Evolutionary conservation across 305 asterid genomes (phyloP).

Genomic region (Rubia peregrina): DNA sequence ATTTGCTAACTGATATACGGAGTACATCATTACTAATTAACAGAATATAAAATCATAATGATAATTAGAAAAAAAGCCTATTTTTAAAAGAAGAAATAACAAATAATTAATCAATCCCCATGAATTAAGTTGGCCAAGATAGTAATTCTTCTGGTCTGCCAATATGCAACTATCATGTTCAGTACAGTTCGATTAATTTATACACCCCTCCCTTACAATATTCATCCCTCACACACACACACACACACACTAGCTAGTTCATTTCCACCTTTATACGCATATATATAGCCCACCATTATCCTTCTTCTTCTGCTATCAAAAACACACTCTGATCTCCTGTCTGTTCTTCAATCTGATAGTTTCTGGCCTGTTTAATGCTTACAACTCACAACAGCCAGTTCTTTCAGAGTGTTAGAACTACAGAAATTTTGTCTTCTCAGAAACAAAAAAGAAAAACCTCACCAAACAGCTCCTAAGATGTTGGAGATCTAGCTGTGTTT

Average conservation of each 20-base stretch:
- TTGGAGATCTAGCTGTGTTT: neutral
- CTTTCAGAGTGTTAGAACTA: conserved; percentile 12
- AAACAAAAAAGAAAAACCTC: neutral
- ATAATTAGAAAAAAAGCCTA: neutral
- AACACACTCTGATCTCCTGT: conserved; percentile 20
- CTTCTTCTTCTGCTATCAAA: neutral
- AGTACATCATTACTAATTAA: too few species aligned
- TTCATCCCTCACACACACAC: conserved; percentile 14
- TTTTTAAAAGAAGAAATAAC: neutral
- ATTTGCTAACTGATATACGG: too few species aligned
- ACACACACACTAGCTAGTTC: neutral
- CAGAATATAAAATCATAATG: neutral
- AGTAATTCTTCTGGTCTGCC: conserved; percentile 22
- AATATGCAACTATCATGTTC: conserved; percentile 33
- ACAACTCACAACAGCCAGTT: neutral
- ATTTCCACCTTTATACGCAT: conserved; percentile 23
- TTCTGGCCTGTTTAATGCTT: conserved; percentile 1
- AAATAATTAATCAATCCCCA: neutral
- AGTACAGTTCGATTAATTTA: conserved; percentile 16
- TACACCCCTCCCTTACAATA: conserved; percentile 24
- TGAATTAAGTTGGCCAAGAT: conserved; percentile 16
- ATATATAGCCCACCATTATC: conserved; percentile 5
- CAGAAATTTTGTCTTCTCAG: conserved; percentile 18
- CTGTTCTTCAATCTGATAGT: conserved; percentile 21
- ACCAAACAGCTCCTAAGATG: neutral